Evolutionary conservation across 495 filamentous ascomycete genomes (phyloP), one percentile per base, ranked within the genome.

Genomic region (Trichoderma gamsii): DNA sequence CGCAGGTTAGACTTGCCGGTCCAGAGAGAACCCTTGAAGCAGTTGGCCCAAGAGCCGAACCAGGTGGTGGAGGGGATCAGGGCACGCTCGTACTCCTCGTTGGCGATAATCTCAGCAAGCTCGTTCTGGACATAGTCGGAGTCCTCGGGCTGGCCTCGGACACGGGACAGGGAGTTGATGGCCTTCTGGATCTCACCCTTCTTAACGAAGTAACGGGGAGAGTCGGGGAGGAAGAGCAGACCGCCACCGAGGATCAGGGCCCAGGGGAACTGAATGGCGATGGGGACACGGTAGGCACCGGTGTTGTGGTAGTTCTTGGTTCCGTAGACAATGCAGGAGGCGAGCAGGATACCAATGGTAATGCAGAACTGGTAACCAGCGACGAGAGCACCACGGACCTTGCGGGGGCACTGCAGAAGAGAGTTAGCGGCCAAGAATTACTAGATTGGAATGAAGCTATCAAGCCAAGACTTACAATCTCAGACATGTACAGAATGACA

Each of bases 401-500:
- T 85, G 77, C 84, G 85, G 29, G 88, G 88, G 86, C 87, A 87
- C 90, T 89, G 79, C 90, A 91, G 49, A 90, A 77, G 73, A 88
- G 35, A 73, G 75, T 66, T 73, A 76, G 69, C 73, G 73, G 4
- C 18, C 0, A 11, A 3, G 21, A 9, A 29, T 29, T 44, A 25
- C 21, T 0, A 51, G 13, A 18, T 3, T 41, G 38, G 27, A 51
- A n/a, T 3, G 44, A 3, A 6, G 8, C 4, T 12, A 18, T 21
- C 29, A 29, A 29, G 29, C 63, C 29, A 68, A 68, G 73, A 46
- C 38, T 51, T 77, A 75, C 86, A 67, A 82, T 83, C 73, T 90
- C 89, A 41, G 87, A 89, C 89, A 91, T 90, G 82, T 91, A 91
- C 51, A 91, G 81, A 75, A 91, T 85, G 74, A 86, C 83, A 74